These are phyloP conservation scores for Trichoderma sp. DNA, from an alignment of 2,329 filamentous ascomycete genomes.

Conservation along the genomic window DNA sequence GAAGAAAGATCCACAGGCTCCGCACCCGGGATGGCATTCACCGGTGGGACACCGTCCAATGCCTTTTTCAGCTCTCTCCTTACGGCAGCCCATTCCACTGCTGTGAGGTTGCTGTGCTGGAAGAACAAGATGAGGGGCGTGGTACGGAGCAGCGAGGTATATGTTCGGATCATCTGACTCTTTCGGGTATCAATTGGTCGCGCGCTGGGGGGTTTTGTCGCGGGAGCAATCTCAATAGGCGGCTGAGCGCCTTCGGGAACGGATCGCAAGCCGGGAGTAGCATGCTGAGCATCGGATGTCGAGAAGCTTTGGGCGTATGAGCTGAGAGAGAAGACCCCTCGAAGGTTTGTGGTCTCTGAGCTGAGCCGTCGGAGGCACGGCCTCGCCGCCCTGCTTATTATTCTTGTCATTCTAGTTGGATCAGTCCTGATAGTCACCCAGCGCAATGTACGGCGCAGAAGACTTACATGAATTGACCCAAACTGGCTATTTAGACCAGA, in stretches of 20 bases:
- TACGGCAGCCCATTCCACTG: conserved; percentile 60
- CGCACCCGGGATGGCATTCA: conserved; percentile 30
- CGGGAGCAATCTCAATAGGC: conserved; percentile 56
- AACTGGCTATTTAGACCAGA: conserved; percentile 4
- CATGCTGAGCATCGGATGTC: conserved; percentile 32
- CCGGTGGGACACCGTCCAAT: conserved; percentile 45
- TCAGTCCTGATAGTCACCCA: neutral
- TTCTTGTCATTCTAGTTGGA: conserved; percentile 29
- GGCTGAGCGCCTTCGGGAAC: conserved; percentile 33
- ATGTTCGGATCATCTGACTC: conserved; percentile 81
- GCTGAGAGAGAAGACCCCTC: conserved; percentile 29
- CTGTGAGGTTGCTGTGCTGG: conserved; percentile 68
- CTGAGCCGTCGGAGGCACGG: conserved; percentile 30
- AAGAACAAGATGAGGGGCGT: conserved; percentile 85
- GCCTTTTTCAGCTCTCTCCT: conserved; percentile 48
- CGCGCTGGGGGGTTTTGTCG: conserved; percentile 83
- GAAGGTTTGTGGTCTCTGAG: conserved; percentile 8
- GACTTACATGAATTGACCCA: neutral
- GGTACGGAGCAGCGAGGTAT: conserved; percentile 84
- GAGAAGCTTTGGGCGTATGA: conserved; percentile 32
- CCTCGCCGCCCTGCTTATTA: conserved; percentile 26
- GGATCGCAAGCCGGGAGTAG: conserved; percentile 26
- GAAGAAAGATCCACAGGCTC: conserved; percentile 54
- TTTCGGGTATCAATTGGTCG: conserved; percentile 86
- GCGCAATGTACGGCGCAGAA: neutral